Evolutionary conservation across 192 early-diverging fungal species (phyloP), one percentile per base, ranked within the genome.

Genomic region (Podila epigama): DNA sequence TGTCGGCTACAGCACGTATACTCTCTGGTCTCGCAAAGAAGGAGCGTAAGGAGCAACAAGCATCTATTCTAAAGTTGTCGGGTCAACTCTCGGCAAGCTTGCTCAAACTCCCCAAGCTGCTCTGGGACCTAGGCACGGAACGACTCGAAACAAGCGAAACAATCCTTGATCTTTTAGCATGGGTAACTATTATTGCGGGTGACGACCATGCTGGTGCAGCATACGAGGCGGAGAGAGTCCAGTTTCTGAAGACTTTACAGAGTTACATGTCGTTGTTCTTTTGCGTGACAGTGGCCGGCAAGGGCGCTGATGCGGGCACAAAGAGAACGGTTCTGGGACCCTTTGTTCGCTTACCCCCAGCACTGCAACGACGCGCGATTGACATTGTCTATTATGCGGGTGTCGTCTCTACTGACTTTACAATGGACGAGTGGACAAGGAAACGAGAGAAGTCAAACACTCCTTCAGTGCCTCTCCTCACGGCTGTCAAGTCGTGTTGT

Each of bases 61-160:
- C 18, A 5, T 77, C 73, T 12, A 68, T 77, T 15, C 33, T 4
- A 10, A 68, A 60, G 31, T 41, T 81, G 32, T 68, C 82, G 2
- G 52, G 55, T 7, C 58, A 63, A 1, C 58, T 86, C 12, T 44
- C 68, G 11, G 28, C 52, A 16, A 85, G 83, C 70, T n/a, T 83
- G 18, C 37, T 82, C 55, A 75, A 65, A 36, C 57, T 88, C 8
- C 86, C 86, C 25, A 86, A 83, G 55, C 50, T 86, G 50, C 51
- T 88, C 39, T 86, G 81, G 79, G 83, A 88, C 31, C 58, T 88
- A 0, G 84, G 75, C 20, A 70, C 68, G 2, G 75, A 77, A 42
- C 68, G 77, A 28, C 27, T 83, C 34, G 85, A 88, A 55, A 84
- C 85, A 1, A 84, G 63, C 16, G 50, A 70, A 68, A 79, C 79